These are phyloP conservation scores for Neonectria ditissima DNA, from an alignment of 2,329 filamentous ascomycete genomes.

Conservation along the genomic window DNA sequence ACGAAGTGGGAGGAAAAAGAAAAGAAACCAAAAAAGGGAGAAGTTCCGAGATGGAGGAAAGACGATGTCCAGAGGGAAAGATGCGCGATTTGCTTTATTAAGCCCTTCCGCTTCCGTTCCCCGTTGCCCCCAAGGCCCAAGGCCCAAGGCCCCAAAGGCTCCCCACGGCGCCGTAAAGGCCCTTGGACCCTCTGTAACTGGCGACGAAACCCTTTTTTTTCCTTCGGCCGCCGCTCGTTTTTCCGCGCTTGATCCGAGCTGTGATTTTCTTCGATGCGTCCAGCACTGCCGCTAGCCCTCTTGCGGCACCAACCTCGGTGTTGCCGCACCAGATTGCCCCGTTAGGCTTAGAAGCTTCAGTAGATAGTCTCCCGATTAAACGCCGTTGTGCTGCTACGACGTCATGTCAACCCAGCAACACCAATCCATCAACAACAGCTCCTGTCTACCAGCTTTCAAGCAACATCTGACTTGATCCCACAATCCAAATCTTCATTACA, in stretches of 20 bases:
- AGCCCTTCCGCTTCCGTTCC: slow-evolving; percentile 30
- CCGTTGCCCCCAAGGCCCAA: slow-evolving; percentile 19
- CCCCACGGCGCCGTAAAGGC: slow-evolving; percentile 25
- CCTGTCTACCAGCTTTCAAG: not conserved
- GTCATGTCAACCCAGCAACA: slow-evolving; percentile 14
- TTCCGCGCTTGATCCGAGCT: slow-evolving; percentile 30
- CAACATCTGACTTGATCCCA: not conserved
- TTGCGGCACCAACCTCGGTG: not conserved
- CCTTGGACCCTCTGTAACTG: slow-evolving; percentile 16
- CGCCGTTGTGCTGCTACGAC: not conserved
- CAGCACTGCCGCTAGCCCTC: not conserved
- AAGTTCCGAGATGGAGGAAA: slow-evolving; percentile 16
- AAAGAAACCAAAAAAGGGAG: slow-evolving; percentile 33
- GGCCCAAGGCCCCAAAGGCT: slow-evolving; percentile 24
- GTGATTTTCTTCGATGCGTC: not conserved
- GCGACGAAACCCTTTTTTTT: slow-evolving; percentile 9
- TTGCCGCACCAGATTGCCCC: not conserved
- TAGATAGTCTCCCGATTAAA: not conserved
- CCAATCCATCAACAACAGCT: not conserved
- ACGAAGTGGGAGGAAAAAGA: slow-evolving; percentile 17
- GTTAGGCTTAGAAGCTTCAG: not conserved
- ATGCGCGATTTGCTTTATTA: slow-evolving; percentile 42
- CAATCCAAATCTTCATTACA: not conserved
- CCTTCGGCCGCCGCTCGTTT: slow-evolving; percentile 32
- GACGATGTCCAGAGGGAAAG: slow-evolving; percentile 8